These are phyloP conservation scores for Hymenoscyphus scutula DNA, from an alignment of 2,329 filamentous ascomycete species.

Conservation along the genomic window DNA sequence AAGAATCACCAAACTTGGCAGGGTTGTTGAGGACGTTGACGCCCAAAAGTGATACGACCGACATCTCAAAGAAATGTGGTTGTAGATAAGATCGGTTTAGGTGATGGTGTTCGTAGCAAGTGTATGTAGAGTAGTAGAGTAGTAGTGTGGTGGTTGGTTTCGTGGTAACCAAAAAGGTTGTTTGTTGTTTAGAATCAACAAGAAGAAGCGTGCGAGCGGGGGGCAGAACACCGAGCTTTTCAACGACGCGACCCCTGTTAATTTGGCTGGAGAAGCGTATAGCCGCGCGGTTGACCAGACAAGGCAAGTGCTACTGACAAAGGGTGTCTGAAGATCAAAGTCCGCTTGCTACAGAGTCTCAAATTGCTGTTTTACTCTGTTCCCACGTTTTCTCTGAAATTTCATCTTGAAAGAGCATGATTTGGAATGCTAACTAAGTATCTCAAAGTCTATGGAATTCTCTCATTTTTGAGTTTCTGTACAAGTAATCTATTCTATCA, in stretches of 20 bases:
- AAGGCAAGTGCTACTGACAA: background rate
- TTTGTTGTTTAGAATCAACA: conserved; percentile 5
- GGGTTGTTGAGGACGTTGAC: conserved; percentile 98
- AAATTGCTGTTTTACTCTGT: background rate
- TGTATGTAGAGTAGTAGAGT: background rate
- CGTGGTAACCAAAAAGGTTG: conserved; percentile 3
- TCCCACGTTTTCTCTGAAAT: background rate
- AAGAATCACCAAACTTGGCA: conserved; percentile 86
- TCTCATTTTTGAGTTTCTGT: background rate
- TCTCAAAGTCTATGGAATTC: too few relatives aligned
- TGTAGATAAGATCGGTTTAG: background rate
- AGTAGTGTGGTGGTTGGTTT: background rate
- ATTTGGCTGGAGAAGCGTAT: background rate
- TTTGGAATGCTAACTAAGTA: too few relatives aligned
- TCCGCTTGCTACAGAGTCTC: background rate
- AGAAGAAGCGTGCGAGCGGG: background rate
- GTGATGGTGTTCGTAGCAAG: background rate
- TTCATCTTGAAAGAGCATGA: background rate
- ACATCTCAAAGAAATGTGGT: conserved; percentile 60
- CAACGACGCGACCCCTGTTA: conserved; percentile 3
- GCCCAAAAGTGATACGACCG: conserved; percentile 91
- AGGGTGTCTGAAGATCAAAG: background rate
- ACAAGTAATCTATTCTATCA: background rate
- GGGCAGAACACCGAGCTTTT: background rate
- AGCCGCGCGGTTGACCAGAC: background rate